Evolutionary conservation across 768 basidiomycete genomes (phyloP).

Genomic region (Phylloporus scabripes): DNA sequence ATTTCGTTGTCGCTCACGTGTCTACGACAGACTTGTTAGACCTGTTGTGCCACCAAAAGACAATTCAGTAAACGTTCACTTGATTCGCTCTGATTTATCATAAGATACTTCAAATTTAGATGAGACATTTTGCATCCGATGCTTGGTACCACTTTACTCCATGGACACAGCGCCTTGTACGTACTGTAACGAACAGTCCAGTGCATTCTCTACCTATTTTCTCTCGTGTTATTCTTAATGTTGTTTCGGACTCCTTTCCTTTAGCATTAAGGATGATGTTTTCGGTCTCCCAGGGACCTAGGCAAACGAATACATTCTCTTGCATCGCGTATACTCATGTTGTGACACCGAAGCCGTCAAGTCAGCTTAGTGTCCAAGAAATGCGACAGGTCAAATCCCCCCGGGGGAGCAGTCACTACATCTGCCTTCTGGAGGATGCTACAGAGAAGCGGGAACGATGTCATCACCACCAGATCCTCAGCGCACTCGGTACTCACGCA

Average conservation of each 20-base stretch:
- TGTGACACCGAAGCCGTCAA: conserved; percentile 30
- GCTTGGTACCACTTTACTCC: conserved; percentile 1
- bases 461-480: conserved; percentile 1
- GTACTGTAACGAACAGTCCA: conserved; percentile 8
- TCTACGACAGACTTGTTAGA: conserved; percentile 17
- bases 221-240: conserved; percentile 13
- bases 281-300: background rate
- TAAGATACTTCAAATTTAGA: conserved; percentile 20
- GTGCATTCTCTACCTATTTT: conserved; percentile 2
- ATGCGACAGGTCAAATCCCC: conserved; percentile 47
- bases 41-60: conserved; percentile 19
- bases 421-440: conserved; percentile 76
- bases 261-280: background rate
- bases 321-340: background rate
- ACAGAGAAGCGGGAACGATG: background rate
- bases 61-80: conserved; percentile 16
- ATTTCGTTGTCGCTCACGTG: background rate
- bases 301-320: background rate
- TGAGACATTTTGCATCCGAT: conserved; percentile 6
- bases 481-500: conserved; percentile 39
- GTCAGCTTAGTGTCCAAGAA: conserved; percentile 54
- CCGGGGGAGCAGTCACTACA: conserved; percentile 50
- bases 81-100: conserved; percentile 17
- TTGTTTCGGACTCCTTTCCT: conserved; percentile 10
- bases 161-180: conserved; percentile 14